Base-by-base conservation (phyloP, 1,284 basidiomycete genomes). In the Porodaedalea pini region DNA sequence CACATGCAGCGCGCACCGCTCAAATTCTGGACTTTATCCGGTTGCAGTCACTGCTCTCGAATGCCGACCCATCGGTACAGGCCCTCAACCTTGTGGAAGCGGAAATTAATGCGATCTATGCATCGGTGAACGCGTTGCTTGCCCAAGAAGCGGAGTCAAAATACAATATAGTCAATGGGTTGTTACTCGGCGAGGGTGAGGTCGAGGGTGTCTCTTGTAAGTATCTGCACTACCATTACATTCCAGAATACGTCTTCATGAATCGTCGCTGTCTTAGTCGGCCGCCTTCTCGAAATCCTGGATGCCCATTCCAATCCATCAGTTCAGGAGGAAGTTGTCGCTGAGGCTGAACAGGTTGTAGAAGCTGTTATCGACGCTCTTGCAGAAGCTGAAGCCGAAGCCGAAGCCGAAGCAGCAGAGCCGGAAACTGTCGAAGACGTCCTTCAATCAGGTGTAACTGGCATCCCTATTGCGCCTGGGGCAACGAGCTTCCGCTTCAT, bases 21-120 rank as follows among this genome's bases (percentile, higher is more conserved):
- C 77, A 82, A 5, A 69, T 92, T 21, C 69, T 91, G 49, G 75
- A 79, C 17, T 79, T 93, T 67, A 73, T 92, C 55, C 81, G 82
- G 32, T 66, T 93, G 25, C 83, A 84, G 57, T 70, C 79, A 31
- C 71, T 81, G n/a, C 70, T 92, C 45, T 67, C 74, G n/a, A 64
- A 71, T 27, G 77, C 76, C 1, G 73, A 78, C 59, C 67, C 77
- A 23, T 72, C 79, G 54, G 64, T 76, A 47, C 70, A 77, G 0
- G 68, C 70, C 17, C 70, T 81, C 11, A 71, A 74, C 39, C 68
- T 86, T 39, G 75, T 73, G 48, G 78, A 82, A 21, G 62, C 65
- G 0, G 88, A 90, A 66, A 71, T 75, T 40, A 67, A 73, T 39
- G 80, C 81, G 1, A 71, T 90, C 57, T 75, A 79, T 60, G 70